A percentile compares a stretch with the other conserved stretches of the same genome.
Evolutionary conservation across 352 stramenopile genomes (phyloP).

Genomic region (Phytophthora parvispora): DNA sequence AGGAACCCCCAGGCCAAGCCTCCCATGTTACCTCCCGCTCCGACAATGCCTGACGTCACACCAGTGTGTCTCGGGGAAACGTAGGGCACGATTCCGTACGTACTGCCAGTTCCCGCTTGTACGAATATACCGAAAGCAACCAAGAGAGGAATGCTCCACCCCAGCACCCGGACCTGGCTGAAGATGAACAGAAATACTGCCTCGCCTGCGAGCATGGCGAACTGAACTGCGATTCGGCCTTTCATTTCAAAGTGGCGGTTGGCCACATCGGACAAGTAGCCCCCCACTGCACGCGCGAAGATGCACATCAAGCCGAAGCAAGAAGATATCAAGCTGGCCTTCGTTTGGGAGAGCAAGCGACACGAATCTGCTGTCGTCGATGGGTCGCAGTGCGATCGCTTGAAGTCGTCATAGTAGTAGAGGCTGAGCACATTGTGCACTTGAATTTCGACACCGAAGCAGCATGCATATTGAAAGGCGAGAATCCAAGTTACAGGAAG

Average conservation of each 20-base stretch:
- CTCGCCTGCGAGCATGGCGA: slow-evolving; percentile 79
- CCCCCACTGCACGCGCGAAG: slow-evolving; percentile 91
- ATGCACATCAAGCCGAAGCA: slow-evolving; percentile 96
- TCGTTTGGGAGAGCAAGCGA: slow-evolving; percentile 36
- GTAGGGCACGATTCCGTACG: slow-evolving; percentile 74
- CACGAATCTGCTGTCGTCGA: slow-evolving; percentile 12
- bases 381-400: slow-evolving; percentile 45
- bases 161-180: slow-evolving; percentile 52
- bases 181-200: slow-evolving; percentile 88
- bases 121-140: slow-evolving; percentile 93
- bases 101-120: slow-evolving; percentile 50
- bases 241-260: slow-evolving; percentile 88
- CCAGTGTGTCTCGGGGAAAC: slow-evolving; percentile 51
- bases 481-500: slow-evolving; percentile 85
- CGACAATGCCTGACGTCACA: slow-evolving; percentile 58
- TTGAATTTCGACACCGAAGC: slow-evolving; percentile 95
- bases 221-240: slow-evolving; percentile 86
- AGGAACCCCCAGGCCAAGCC: slow-evolving; percentile 63
- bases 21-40: slow-evolving; percentile 64
- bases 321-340: slow-evolving; percentile 84
- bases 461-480: slow-evolving; percentile 55
- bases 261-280: slow-evolving; percentile 81
- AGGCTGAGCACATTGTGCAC: slow-evolving; percentile 94
- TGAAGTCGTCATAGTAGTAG: slow-evolving; percentile 94
- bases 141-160: slow-evolving; percentile 78